phyloP scores from a whole-genome alignment of 2,329 filamentous ascomycete species.

The Endoconidiophora laricicola region DNA sequence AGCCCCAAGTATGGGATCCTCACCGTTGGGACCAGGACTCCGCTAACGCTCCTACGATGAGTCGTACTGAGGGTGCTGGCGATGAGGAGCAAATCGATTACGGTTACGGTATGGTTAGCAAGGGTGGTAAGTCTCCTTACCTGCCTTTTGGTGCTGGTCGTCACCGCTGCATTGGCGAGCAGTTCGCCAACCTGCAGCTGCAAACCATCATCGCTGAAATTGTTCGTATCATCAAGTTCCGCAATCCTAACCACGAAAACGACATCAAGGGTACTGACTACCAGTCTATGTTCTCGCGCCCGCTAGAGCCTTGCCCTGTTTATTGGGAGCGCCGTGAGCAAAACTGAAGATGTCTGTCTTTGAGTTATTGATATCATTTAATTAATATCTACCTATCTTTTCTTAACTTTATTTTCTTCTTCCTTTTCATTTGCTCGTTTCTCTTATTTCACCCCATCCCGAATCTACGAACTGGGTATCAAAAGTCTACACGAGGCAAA shows the following conservation, averaged over 20 bases:
- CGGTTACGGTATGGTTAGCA: slow-evolving; percentile 82
- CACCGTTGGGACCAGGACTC: slow-evolving; percentile 69
- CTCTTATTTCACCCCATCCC: neutral
- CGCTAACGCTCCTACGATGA: slow-evolving; percentile 32
- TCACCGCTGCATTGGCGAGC: slow-evolving; percentile 90
- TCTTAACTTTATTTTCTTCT: neutral
- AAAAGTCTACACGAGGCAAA: too few relatives aligned
- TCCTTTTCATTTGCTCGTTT: neutral
- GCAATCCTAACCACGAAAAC: slow-evolving; percentile 54
- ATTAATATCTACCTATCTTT: neutral
- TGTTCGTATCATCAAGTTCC: slow-evolving; percentile 65
- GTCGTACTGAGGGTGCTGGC: slow-evolving; percentile 31
- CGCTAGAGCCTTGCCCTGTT: slow-evolving; percentile 52
- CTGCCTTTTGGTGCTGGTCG: slow-evolving; percentile 86
- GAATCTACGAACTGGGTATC: too few relatives aligned
- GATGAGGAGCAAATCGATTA: slow-evolving; percentile 76
- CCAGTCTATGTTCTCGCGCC: slow-evolving; percentile 55
- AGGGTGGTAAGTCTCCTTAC: slow-evolving; percentile 78
- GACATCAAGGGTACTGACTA: slow-evolving; percentile 54
- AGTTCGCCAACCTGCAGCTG: slow-evolving; percentile 87
- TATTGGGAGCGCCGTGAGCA: slow-evolving; percentile 54
- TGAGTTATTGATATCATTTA: neutral
- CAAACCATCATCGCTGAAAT: slow-evolving; percentile 67
- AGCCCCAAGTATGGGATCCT: slow-evolving; percentile 72
- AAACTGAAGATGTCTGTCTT: neutral